These are phyloP conservation scores for Globomyces pollinis-pini DNA, from an alignment of 192 early-diverging fungal genomes.

Conservation along the genomic window DNA sequence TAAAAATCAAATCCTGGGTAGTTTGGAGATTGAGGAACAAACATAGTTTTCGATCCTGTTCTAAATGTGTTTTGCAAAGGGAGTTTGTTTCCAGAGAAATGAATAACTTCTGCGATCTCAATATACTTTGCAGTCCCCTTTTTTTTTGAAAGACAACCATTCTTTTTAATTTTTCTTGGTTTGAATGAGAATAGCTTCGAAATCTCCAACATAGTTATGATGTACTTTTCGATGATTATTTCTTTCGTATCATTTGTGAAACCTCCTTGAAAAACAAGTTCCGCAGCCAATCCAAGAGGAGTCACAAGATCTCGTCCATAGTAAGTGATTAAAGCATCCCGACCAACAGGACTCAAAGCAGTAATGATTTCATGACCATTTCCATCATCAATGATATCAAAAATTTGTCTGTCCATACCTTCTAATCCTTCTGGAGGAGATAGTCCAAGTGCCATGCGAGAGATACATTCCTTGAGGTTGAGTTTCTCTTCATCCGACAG, in stretches of 20 bases:
- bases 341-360: slow-evolving; percentile 12
- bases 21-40: slow-evolving; percentile 5
- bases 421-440: not conserved
- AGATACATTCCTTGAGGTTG: slow-evolving; percentile 6
- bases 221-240: slow-evolving; percentile 10
- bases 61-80: slow-evolving; percentile 1
- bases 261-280: not conserved
- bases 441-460: slow-evolving; percentile 10
- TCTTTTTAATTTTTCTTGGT: not conserved
- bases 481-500: not conserved
- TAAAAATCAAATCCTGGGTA: slow-evolving; percentile 17
- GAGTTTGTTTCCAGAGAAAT: not conserved
- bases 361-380: slow-evolving; percentile 6
- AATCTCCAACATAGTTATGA: slow-evolving; percentile 4
- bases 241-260: slow-evolving; percentile 10
- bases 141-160: not conserved
- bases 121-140: not conserved
- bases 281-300: not conserved
- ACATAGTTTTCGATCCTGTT: not conserved
- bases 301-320: slow-evolving; percentile 8
- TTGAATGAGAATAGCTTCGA: slow-evolving; percentile 4
- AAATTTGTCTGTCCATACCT: slow-evolving; percentile 11
- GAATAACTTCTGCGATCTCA: not conserved
- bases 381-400: slow-evolving; percentile 7
- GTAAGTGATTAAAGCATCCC: slow-evolving; percentile 1